Base-by-base conservation (phyloP, 202 grass and related monocot genomes). In the Dendrocalamus latiflorus region DNA sequence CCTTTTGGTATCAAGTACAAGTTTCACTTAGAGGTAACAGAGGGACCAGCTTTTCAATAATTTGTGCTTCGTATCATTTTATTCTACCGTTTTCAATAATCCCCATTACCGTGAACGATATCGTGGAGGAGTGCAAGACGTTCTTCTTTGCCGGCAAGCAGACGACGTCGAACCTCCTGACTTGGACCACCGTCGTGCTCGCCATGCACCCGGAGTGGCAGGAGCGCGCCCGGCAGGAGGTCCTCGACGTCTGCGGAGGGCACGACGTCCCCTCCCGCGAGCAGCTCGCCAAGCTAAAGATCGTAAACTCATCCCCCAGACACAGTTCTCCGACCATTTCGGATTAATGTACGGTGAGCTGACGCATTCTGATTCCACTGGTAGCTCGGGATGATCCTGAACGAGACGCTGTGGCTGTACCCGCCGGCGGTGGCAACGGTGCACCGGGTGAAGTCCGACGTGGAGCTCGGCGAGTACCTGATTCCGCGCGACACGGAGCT, bases 361-460 rank as follows among this genome's bases (percentile, higher is more conserved):
- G 85, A 87, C 44, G 26, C 59, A 21, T 80, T 24, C 42, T 47
- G 41, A 43, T 25, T 50, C 17, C 55, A 26, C 51, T 77, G 73
- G 34, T 85, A 98, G 96, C 68, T 98, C 54, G 89, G 91, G 55
- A 95, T 98, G 93, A 93, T 95, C 85, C 83, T 98, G 42, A 93
- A 94, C 62, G 96, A 98, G 87, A 98, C 96, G 64, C 82, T 98
- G 68, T 91, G 93, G 71, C 83, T 99, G 68, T 99, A 99, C 89
- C 96, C 96, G 48, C 96, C 96, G 43, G 93, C 96, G 11, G 96
- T 99, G 66, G 96, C 96, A 3, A 99, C 96, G 36, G 94, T 99
- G 55, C 82, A 93, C 8, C 81, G 93, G n/a, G 93, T 93, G 8
- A 99, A 99, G 83, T 43, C 77, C 4, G 88, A 99, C 86, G 93